Base-by-base conservation (phyloP, 1,139 yeast genomes). In the Geotrichum cucujoidarum region DNA sequence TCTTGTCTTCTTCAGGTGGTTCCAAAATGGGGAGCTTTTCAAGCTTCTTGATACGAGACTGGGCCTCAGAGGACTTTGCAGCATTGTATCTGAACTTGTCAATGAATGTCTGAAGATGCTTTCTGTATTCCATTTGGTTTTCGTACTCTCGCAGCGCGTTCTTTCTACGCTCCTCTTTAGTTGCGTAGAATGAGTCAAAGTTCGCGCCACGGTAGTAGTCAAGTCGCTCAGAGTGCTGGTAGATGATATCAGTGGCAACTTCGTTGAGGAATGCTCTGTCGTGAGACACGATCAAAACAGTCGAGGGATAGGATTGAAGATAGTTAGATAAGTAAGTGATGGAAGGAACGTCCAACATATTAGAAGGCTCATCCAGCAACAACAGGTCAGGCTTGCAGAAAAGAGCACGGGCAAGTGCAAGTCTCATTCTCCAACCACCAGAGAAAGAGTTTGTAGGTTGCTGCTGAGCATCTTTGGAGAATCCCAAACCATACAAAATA, bases 351-450 rank as follows among this genome's bases (percentile, higher is more conserved):
- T 92, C 98, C 95, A 92, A 85, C 97, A 90, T 92, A 83, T 92
- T 92, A 57, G 98, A 90, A 61, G 98, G 98, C 77, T 92, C 98
- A 78, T 92, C 98, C 57, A 92, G 76, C 62, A 92, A 73, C 58
- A 92, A 74, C 57, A 92, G 75, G 67, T 94, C 98, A 0, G 98
- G 98, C 65, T 87, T 85, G 76, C 97, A 92, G 75, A 92, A 92
- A 65, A 92, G 77, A 0, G 98, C 98, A 71, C 98, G 80, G 2
- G 98, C 98, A 55, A 92, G 76, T n/a, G 97, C 87, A 57, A 92
- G 77, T 74, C 98, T 84, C 98, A 92, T 92, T 78, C 98, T 83
- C 98, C 98, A 92, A 81, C 98, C 98, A 78, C 98, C 98, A 48
- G 97, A 89, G 67, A 92, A 92, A 30, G 92, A 78, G 59, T 88